These are phyloP conservation scores for Sonneratia caseolaris DNA, from an alignment of 345 rosid genomes.

Conservation along the genomic window DNA sequence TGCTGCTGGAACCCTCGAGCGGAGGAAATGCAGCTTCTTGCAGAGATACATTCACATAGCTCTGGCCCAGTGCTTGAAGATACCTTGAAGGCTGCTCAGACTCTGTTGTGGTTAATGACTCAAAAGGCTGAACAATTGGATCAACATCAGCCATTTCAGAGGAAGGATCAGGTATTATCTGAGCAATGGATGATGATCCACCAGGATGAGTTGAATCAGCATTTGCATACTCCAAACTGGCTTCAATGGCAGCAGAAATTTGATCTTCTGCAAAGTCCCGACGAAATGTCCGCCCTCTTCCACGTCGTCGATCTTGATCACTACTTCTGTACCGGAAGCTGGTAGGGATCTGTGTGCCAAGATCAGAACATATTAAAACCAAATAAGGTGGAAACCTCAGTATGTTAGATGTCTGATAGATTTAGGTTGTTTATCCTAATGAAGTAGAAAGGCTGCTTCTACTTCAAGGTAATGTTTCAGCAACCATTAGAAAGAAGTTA, in stretches of 20 bases:
- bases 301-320: slow-evolving; percentile 65
- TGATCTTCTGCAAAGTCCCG: slow-evolving; percentile 60
- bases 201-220: slow-evolving; percentile 24
- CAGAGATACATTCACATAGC: slow-evolving; percentile 44
- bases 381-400: neutral
- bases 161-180: slow-evolving; percentile 28
- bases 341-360: slow-evolving; percentile 60
- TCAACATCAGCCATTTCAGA: slow-evolving; percentile 31
- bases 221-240: slow-evolving; percentile 37
- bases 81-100: slow-evolving; percentile 55
- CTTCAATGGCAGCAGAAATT: slow-evolving; percentile 49
- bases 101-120: slow-evolving; percentile 36
- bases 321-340: slow-evolving; percentile 64
- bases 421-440: neutral
- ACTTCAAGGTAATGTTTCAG: neutral
- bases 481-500: neutral
- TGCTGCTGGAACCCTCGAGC: slow-evolving; percentile 30
- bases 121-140: slow-evolving; percentile 54
- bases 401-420: neutral
- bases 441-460: neutral
- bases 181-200: slow-evolving; percentile 34
- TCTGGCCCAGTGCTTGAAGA: slow-evolving; percentile 71
- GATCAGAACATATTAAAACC: slow-evolving; percentile 3
- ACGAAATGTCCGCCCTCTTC: slow-evolving; percentile 57
- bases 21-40: slow-evolving; percentile 90